Conservation (phyloP, 495 filamentous ascomycete genomes). For the Aspergillus egyptiacus region DNA sequence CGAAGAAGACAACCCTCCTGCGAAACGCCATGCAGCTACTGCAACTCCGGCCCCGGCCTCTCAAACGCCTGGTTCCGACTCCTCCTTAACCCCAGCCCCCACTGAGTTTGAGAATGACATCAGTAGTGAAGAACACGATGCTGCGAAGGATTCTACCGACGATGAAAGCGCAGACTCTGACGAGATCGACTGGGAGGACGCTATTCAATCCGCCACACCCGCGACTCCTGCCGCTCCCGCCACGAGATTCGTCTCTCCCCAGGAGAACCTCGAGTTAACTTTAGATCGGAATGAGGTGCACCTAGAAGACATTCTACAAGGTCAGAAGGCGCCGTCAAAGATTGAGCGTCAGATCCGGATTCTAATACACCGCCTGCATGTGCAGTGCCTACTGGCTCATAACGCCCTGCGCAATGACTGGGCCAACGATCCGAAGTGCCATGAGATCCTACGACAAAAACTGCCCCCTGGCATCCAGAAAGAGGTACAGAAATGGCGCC, state of each 20-base stretch:
- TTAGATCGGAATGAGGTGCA: slow-evolving; percentile 55
- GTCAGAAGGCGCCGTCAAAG: slow-evolving; percentile 82
- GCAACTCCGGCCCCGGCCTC: slow-evolving; percentile 33
- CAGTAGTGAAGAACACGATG: slow-evolving; percentile 9
- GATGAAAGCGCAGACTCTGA: slow-evolving; percentile 52
- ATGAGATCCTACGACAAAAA: slow-evolving; percentile 68
- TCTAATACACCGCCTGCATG: slow-evolving; percentile 80
- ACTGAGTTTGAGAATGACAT: slow-evolving; percentile 17
- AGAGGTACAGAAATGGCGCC: slow-evolving; percentile 70
- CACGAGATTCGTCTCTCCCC: slow-evolving; percentile 25
- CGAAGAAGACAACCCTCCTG: slow-evolving; percentile 59
- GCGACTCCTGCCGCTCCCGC: slow-evolving; percentile 23
- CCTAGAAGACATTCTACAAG: slow-evolving; percentile 53
- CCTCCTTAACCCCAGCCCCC: slow-evolving; percentile 58
- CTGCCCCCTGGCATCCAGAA: slow-evolving; percentile 60
- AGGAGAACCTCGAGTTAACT: slow-evolving; percentile 68
- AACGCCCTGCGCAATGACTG: slow-evolving; percentile 83
- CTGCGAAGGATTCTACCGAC: slow-evolving; percentile 18
- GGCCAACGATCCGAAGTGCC: slow-evolving; percentile 72
- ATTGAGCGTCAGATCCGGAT: slow-evolving; percentile 71
- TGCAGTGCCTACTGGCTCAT: slow-evolving; percentile 81
- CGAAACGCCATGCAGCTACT: slow-evolving; percentile 50
- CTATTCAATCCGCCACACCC: slow-evolving; percentile 44
- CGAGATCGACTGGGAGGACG: slow-evolving; percentile 87
- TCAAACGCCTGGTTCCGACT: slow-evolving; percentile 43